Evolutionary conservation across 2,329 filamentous ascomycete species (phyloP).

Genomic region (Microsporum audouinii): DNA sequence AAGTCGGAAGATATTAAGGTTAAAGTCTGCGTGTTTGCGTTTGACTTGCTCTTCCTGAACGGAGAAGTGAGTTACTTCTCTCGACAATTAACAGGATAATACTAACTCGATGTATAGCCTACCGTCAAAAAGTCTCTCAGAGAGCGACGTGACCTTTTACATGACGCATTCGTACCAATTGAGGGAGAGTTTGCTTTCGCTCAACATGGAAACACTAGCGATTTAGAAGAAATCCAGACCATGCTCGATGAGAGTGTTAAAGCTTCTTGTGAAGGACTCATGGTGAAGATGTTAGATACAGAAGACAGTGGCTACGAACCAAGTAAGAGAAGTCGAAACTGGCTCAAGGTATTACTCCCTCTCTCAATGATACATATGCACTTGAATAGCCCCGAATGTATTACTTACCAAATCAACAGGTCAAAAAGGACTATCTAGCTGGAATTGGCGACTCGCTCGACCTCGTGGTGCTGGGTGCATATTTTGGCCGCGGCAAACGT

Average conservation of each 20-base stretch:
- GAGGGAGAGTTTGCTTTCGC: slow-evolving; percentile 91
- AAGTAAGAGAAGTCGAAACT: slow-evolving; percentile 90
- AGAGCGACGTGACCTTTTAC: slow-evolving; percentile 66
- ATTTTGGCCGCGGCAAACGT: slow-evolving; percentile 88
- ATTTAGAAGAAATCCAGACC: slow-evolving; percentile 84
- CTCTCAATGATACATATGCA: background rate
- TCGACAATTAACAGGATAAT: slow-evolving; percentile 8
- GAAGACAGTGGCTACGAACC: slow-evolving; percentile 89
- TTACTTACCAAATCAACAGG: slow-evolving; percentile 36
- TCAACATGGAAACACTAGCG: slow-evolving; percentile 71
- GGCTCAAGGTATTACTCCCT: slow-evolving; percentile 63
- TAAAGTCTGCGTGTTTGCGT: slow-evolving; percentile 94
- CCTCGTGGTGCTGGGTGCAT: slow-evolving; percentile 88
- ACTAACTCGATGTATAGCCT: slow-evolving; percentile 32
- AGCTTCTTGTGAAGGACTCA: slow-evolving; percentile 89
- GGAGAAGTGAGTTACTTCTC: slow-evolving; percentile 48
- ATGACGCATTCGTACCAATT: slow-evolving; percentile 58
- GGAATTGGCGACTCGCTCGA: slow-evolving; percentile 93
- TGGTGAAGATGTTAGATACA: slow-evolving; percentile 99
- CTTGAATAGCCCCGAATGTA: background rate
- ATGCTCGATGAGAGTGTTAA: slow-evolving; percentile 93
- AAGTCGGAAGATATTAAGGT: slow-evolving; percentile 91
- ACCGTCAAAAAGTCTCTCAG: slow-evolving; percentile 78
- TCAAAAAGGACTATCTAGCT: slow-evolving; percentile 95
- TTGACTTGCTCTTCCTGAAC: slow-evolving; percentile 87